Evolutionary conservation across 73 alveolate genomes (phyloP).

Genomic region (Effrenium voratum): DNA sequence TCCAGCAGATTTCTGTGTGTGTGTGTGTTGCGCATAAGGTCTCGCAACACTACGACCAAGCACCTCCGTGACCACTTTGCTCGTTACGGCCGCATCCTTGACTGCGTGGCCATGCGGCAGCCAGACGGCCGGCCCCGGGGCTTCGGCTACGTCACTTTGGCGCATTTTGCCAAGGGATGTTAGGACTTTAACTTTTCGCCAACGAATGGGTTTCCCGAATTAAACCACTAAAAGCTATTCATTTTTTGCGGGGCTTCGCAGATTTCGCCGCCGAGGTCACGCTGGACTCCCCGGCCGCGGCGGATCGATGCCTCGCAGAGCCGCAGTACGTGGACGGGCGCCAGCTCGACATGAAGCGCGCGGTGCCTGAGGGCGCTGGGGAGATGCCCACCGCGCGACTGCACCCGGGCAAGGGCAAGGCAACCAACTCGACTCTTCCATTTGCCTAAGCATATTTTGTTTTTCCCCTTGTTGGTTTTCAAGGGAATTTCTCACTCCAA

Average conservation of each 20-base stretch:
- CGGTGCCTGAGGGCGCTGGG: slow-evolving; percentile 80
- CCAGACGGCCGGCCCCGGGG: slow-evolving; percentile 94
- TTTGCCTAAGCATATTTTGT: no score
- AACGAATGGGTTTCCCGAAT: no score
- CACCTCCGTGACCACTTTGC: slow-evolving; percentile 90
- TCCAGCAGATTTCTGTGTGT: neutral
- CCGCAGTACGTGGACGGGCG: slow-evolving; percentile 88
- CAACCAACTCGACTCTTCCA: no score
- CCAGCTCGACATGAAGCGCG: slow-evolving; percentile 87
- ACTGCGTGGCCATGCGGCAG: slow-evolving; percentile 78
- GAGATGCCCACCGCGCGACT: no score
- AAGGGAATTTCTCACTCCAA: no score
- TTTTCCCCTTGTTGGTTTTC: no score
- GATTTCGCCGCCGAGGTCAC: no score
- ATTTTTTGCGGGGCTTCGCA: no score
- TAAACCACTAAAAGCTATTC: no score
- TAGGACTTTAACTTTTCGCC: no score
- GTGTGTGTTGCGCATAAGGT: neutral
- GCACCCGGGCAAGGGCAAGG: no score
- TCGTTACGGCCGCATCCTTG: slow-evolving; percentile 80
- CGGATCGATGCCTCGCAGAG: slow-evolving; percentile 64
- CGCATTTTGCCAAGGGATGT: no score
- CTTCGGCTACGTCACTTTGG: slow-evolving; percentile 93
- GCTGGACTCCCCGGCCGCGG: slow-evolving; percentile 77
- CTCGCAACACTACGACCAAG: slow-evolving; percentile 33